Base-by-base conservation (phyloP, 2,329 filamentous ascomycete species). In the Metarhizium humberi region DNA sequence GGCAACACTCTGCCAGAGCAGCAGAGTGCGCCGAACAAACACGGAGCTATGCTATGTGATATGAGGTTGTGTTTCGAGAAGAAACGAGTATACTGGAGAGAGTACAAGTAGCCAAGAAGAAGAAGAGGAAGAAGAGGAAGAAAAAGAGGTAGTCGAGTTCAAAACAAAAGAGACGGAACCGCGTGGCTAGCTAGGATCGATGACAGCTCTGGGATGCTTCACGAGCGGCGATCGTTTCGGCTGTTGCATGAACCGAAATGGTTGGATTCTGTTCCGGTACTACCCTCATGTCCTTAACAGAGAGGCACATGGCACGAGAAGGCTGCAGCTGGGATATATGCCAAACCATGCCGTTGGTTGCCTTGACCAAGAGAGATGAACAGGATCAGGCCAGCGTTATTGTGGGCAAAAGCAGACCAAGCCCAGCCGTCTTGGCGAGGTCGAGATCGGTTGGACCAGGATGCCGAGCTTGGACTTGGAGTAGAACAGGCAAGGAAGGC, bases 1-100 rank as follows among this genome's bases (percentile, higher is more conserved):
- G 38, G n/a, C 48, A 36, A 50, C 51, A 42, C 20, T 53, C 47
- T 49, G 55, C 20, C 25, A n/a, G 20, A 47, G 46, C 48, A 52
- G 55, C 47, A 51, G 51, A 18, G 40, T 42, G 51, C 34, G 29
- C 18, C 49, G 48, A 40, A 50, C 29, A 8, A 20, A 46, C 43
- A 38, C n/a, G 40, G 16, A 29, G 29, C 36, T 13, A 14, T 16
- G 25, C 25, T 48, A 14, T 11, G 20, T 14, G 18, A 10, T 14
- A 14, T 13, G 18, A 48, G 18, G 8, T 48, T 40, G 38, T 2
- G 38, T 40, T 40, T 40, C 38, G 13, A 40, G 14, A 25, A 25
- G 25, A 25, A 25, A 25, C 25, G 4, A 25, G 25, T 25, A 25
- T 25, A 25, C 3, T 25, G 25, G 25, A 25, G 25, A 25, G 25